Conservation (phyloP, 1,139 yeast species). For the Blastobotrys arbuscula region DNA sequence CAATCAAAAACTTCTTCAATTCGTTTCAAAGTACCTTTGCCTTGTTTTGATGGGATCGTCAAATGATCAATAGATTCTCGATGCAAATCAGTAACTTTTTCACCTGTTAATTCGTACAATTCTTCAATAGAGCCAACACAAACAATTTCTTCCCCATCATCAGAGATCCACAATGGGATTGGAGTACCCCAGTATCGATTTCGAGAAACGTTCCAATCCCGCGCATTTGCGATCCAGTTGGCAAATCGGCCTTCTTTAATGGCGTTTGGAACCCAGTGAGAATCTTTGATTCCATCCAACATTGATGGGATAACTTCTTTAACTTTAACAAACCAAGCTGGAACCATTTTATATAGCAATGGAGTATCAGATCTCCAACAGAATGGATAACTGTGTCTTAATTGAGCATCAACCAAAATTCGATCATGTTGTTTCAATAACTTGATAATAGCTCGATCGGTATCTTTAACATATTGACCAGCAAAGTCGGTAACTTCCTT, state of each 20-base stretch:
- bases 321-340: slow-evolving; percentile 97
- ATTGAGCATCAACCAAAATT: slow-evolving; percentile 69
- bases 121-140: slow-evolving; percentile 90
- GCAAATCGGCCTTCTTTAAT: slow-evolving; percentile 93
- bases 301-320: slow-evolving; percentile 81
- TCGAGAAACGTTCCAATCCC: slow-evolving; percentile 98
- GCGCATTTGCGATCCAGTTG: slow-evolving; percentile 96
- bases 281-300: slow-evolving; percentile 76
- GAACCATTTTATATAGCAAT: slow-evolving; percentile 88
- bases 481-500: slow-evolving; percentile 63
- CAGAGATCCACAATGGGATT: slow-evolving; percentile 95
- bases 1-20: slow-evolving; percentile 98
- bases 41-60: slow-evolving; percentile 88
- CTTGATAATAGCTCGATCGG: slow-evolving; percentile 87
- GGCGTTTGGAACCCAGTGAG: slow-evolving; percentile 90
- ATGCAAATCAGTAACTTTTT: slow-evolving; percentile 82
- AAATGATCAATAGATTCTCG: slow-evolving; percentile 88
- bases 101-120: slow-evolving; percentile 78
- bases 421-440: slow-evolving; percentile 72
- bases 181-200: slow-evolving; percentile 99
- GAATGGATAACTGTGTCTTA: slow-evolving; percentile 96
- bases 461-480: slow-evolving; percentile 91
- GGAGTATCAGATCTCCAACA: slow-evolving; percentile 99
- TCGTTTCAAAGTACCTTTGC: slow-evolving; percentile 83
- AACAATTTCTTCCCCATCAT: slow-evolving; percentile 85